Base-by-base conservation (phyloP, 2,329 filamentous ascomycete species). In the Cryphonectria carpinicola region DNA sequence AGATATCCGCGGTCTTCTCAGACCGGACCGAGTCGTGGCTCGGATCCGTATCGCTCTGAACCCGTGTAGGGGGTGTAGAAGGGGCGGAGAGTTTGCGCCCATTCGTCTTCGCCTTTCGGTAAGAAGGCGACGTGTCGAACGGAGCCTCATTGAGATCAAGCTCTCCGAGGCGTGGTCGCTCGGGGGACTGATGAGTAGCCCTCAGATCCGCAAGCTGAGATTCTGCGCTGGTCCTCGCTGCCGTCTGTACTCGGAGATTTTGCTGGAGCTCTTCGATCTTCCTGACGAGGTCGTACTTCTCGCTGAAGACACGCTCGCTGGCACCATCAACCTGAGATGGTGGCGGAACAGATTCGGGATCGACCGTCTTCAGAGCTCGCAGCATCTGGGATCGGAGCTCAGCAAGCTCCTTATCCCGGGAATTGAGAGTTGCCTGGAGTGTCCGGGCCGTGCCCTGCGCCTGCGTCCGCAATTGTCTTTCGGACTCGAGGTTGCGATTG, bases 181-280 rank as follows among this genome's bases (percentile, higher is more conserved):
- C 92, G 83, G 80, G 92, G 84, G 81, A 90, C 82, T 93, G 93
- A 77, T 93, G 90, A 69, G 91, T 87, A 52, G 90, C 89, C 63
- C 95, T 90, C 76, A 97, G 82, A 71, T 96, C 93, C 3, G 89
- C 87, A 54, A 98, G 82, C 78, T 98, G 94, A 28, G 88, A 86
- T 81, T 98, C 96, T 7, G 95, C 94, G 75, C 93, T 93, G 41
- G 88, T 85, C 73, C 94, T 92, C 64, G 91, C 94, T 74, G 96
- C 93, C 19, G 90, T 91, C 69, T 96, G 93, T 32, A 97, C 89
- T 35, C 93, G 90, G 41, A 98, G 86, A 72, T 94, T 94, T 77
- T 95, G 92, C 76, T 97, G 94, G n/a, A 95, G 86, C 67, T 94
- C 90, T 76, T 98, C 94, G 8, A 98, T 87, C 78, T 96, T 93